Evolutionary conservation across 2,329 filamentous ascomycete genomes (phyloP).

Genomic region (Penicillium sp.): DNA sequence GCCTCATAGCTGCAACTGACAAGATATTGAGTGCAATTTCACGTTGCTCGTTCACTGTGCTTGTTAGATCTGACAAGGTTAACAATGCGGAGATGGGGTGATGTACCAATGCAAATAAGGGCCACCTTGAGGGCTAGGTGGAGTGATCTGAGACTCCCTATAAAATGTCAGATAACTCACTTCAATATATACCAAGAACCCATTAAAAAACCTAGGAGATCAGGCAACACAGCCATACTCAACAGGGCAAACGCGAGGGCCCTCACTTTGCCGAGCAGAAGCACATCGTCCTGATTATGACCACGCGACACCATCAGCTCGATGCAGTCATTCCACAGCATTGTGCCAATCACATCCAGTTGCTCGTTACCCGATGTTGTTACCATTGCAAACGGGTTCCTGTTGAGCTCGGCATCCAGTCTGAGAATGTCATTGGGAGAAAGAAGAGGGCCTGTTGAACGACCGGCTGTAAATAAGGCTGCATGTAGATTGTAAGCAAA

Average conservation of each 20-base stretch:
- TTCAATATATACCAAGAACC: neutral
- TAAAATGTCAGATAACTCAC: neutral
- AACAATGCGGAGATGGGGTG: neutral
- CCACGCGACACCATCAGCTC: slow-evolving; percentile 16
- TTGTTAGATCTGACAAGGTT: slow-evolving; percentile 17
- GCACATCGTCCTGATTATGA: neutral
- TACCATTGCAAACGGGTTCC: neutral
- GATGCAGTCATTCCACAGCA: slow-evolving; percentile 41
- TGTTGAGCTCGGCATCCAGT: neutral
- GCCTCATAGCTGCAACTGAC: slow-evolving; percentile 62
- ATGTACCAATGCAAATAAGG: slow-evolving; percentile 60
- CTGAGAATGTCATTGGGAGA: neutral
- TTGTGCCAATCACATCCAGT: slow-evolving; percentile 34
- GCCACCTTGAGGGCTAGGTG: slow-evolving; percentile 66
- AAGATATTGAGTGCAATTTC: slow-evolving; percentile 61
- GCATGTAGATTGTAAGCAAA: neutral
- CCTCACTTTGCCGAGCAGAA: neutral
- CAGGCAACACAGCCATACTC: neutral
- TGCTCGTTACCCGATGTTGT: neutral
- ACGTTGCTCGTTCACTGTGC: slow-evolving; percentile 52
- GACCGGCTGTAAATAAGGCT: neutral
- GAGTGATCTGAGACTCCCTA: slow-evolving; percentile 51
- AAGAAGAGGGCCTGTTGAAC: neutral
- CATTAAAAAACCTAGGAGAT: neutral
- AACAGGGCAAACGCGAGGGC: slow-evolving; percentile 1